Conservation (phyloP, 306 rosid species). For the Lathyrus oleraceus region DNA sequence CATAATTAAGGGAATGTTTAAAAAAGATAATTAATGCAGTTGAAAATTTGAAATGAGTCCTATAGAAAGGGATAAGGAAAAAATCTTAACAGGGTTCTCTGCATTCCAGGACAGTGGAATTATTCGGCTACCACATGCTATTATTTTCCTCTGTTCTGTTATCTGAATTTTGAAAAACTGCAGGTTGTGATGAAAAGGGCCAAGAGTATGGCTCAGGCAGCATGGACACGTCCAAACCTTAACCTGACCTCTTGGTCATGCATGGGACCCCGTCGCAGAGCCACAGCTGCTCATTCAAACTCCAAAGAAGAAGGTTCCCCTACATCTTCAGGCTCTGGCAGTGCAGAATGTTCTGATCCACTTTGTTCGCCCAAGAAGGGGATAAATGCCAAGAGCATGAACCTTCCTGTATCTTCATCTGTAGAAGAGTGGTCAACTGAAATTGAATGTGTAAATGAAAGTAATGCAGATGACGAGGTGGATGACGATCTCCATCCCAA, state of each 20-base stretch:
- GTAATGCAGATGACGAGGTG: conserved; percentile 34
- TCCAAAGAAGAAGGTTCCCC: conserved; percentile 48
- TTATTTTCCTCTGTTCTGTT: conserved; percentile 3
- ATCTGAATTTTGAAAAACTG: conserved; percentile 31
- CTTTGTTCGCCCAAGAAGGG: conserved; percentile 49
- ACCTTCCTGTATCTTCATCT: conserved; percentile 65
- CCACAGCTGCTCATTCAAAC: conserved; percentile 43
- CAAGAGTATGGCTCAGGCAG: conserved; percentile 95
- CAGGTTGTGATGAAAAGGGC: conserved; percentile 96
- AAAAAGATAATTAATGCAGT: too few relatives aligned
- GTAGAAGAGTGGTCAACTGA: conserved; percentile 72
- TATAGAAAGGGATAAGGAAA: too few relatives aligned
- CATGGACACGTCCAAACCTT: conserved; percentile 85
- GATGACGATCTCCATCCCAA: conserved; percentile 39
- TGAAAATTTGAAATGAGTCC: too few relatives aligned
- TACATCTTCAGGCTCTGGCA: conserved; percentile 35
- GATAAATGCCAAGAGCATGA: conserved; percentile 45
- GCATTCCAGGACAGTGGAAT: too few relatives aligned
- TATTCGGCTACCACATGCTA: conserved; percentile 9
- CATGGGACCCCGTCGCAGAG: conserved; percentile 83
- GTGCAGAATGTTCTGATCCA: conserved; percentile 45
- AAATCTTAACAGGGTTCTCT: too few relatives aligned
- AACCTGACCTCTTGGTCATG: conserved; percentile 83
- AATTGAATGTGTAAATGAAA: conserved; percentile 54
- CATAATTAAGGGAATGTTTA: too few relatives aligned